Conservation (phyloP, 352 stramenopile genomes). For the Globisporangium irregulare region DNA sequence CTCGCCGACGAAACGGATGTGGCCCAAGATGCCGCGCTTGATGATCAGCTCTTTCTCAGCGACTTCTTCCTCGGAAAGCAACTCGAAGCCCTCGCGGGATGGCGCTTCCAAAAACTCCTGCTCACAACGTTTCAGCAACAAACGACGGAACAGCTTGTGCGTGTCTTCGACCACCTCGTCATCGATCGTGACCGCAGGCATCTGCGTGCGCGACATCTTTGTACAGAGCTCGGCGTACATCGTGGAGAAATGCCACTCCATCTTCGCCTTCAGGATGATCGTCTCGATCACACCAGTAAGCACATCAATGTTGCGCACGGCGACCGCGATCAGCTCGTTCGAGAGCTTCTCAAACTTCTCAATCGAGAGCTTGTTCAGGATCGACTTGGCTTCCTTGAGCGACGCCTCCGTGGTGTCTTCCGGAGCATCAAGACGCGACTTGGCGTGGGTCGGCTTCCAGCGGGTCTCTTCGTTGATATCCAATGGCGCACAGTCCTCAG, state of each 20-base stretch:
- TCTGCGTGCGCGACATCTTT: slow-evolving; percentile 87
- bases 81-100: slow-evolving; percentile 63
- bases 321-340: slow-evolving; percentile 88
- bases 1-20: slow-evolving; percentile 97
- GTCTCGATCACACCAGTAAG: slow-evolving; percentile 90
- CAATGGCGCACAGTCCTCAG: slow-evolving; percentile 64
- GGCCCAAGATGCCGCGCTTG: slow-evolving; percentile 83
- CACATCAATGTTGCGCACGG: slow-evolving; percentile 78
- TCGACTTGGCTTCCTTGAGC: slow-evolving; percentile 86
- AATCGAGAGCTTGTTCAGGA: slow-evolving; percentile 97
- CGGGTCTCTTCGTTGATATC: slow-evolving; percentile 82
- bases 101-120: slow-evolving; percentile 92
- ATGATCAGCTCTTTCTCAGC: slow-evolving; percentile 78
- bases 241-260: slow-evolving; percentile 94
- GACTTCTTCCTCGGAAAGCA: slow-evolving; percentile 44
- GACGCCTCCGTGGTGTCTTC: slow-evolving; percentile 63
- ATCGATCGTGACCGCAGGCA: slow-evolving; percentile 72
- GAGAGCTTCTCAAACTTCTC: slow-evolving; percentile 97
- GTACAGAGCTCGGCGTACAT: slow-evolving; percentile 96
- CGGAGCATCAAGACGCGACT: slow-evolving; percentile 46
- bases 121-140: slow-evolving; percentile 92
- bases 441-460: slow-evolving; percentile 74
- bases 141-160: slow-evolving; percentile 93
- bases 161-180: slow-evolving; percentile 60
- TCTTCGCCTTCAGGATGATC: slow-evolving; percentile 95